Evolutionary conservation across 768 basidiomycete species (phyloP), one percentile per base, ranked within the genome.

Genomic region (Lentinula boryana): DNA sequence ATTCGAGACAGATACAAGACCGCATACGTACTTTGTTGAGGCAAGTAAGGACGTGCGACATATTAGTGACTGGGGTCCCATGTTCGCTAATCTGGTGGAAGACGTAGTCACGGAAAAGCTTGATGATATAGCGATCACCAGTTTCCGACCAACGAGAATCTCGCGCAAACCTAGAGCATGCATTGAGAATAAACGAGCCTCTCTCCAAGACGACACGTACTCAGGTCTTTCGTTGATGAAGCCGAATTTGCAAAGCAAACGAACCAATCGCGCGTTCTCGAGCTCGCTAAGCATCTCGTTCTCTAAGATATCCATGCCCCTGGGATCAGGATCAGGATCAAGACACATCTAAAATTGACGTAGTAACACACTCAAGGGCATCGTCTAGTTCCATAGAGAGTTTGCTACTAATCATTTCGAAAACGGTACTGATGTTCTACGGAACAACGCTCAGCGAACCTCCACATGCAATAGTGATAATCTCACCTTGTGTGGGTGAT

Each of bases 161-260:
- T 44, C 90, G 88, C n/a, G 95, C 89, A 67, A 97, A 97, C 67
- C 94, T 95, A 60, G n/a, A 33, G 32, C 36, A 23, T 58, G 27
- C 21, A 38, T 38, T 35, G 15, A 16, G 46, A 48, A 40, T 12
- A 35, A 43, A 41, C 13, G 16, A 21, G 48, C 48, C 27, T 40
- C 13, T 21, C 48, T n/a, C n/a, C 2, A 31, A 27, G 4, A 60
- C 27, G 9, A 5, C 8, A 43, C 91, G 59, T 69, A 98, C 94
- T 98, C 97, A 2, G 97, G 96, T n/a, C 97, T 82, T 70, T 99
- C 97, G 71, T 98, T 98, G 76, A 99, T 98, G 73, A 99, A 98
- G 0, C 94, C 94, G 66, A 99, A 88, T 75, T 98, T 99, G 72
- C 87, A 87, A 62, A 98, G 76, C 54, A 98, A 73, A 52, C 97